Percentiles rank a stretch among this genome's conserved stretches.
Conservation (phyloP, 1,139 yeast genomes). For the Wickerhamomyces sp. region DNA sequence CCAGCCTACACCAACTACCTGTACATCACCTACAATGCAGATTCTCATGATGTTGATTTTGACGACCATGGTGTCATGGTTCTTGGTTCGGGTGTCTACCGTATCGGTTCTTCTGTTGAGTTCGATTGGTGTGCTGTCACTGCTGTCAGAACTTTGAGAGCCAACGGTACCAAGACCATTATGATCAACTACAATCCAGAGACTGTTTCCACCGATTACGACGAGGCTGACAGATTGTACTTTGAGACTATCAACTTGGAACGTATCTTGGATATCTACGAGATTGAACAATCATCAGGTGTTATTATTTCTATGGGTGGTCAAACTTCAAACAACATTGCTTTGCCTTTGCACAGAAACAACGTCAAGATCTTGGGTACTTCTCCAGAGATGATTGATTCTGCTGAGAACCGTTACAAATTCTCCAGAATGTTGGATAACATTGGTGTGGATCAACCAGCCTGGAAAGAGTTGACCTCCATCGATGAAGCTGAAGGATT, state of each 20-base stretch:
- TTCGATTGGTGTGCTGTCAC: constrained; percentile 97
- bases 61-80: constrained; percentile 88
- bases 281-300: constrained; percentile 86
- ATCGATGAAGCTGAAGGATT: constrained; percentile 89
- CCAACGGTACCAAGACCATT: constrained; percentile 81
- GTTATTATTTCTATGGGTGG: constrained; percentile 99
- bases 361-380: constrained; percentile 95
- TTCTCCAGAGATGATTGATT: constrained; percentile 96
- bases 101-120: constrained; percentile 93
- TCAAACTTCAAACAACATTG: constrained; percentile 96
- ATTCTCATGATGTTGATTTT: constrained; percentile 77
- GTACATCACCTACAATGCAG: constrained; percentile 94
- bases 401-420: constrained; percentile 97
- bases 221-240: constrained; percentile 95
- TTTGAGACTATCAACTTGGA: constrained; percentile 94
- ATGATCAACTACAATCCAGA: constrained; percentile 99
- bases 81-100: constrained; percentile 89
- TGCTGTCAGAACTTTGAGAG: constrained; percentile 91
- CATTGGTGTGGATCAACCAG: constrained; percentile 98
- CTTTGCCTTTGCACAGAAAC: constrained; percentile 88
- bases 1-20: constrained; percentile 95
- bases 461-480: constrained; percentile 97
- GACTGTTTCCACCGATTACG: constrained; percentile 97
- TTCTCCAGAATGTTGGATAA: constrained; percentile 96
- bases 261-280: constrained; percentile 93